Evolutionary conservation across 495 filamentous ascomycete species (phyloP), one percentile per base, ranked within the genome.

Genomic region (Lasiosphaeris hirsuta): DNA sequence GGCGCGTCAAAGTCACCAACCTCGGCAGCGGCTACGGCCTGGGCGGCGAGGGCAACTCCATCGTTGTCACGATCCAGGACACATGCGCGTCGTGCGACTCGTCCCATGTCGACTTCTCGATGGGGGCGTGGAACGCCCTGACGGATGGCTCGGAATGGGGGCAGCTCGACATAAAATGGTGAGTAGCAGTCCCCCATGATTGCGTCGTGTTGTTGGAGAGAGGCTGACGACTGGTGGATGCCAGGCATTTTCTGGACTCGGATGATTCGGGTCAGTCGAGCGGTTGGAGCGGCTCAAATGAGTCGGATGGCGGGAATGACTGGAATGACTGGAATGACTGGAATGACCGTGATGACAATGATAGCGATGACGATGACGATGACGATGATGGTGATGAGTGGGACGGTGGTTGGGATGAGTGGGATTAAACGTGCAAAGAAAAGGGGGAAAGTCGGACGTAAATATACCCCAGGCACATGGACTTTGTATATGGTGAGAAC

Each of bases 1-100:
- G 61, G 11, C 56, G 65, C 43, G 63, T 74, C 40, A 19, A 58
- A 5, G 61, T 72, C 48, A 70, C 61, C 13, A 72, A 74, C 58
- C 54, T 47, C 9, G 69, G 68, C 15, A 58, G 61, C 50, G 59
- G 61, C 19, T 54, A 65, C 36, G 52, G 53, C 18, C 58, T 69
- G 33, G 64, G 62, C 33, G 70, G 70, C 38, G 36, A 41, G 3
- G 71, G 71, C 23, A 69, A 59, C n/a, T 57, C 53, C 0, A 54
- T 70, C 34, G 55, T 52, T 14, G 68, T 62, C 30, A 69, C 61
- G 3, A 63, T 72, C 34, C 43, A 54, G 38, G 71, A 74, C 51
- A 70, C 68, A 18, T 74, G 71, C 54, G 51, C 54, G 18, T 34
- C 50, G 18, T 74, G 71, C 53, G 61, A 54, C 19, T 43, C 37